Conservation (phyloP, 192 early-diverging fungal species). For the Ambispora gerdemannii region DNA sequence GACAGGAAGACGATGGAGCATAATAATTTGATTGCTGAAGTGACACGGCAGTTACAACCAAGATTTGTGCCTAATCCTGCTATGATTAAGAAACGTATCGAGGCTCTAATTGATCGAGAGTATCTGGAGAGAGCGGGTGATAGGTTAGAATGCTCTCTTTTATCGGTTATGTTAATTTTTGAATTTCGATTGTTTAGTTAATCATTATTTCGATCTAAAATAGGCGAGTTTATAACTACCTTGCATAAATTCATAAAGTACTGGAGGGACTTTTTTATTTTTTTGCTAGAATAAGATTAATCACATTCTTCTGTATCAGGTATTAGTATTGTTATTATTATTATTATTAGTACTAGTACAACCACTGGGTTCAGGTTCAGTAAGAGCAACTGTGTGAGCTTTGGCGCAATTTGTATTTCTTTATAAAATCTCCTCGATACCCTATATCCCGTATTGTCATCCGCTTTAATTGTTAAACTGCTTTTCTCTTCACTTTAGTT, state of each 20-base stretch:
- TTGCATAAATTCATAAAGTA: conserved; percentile 11
- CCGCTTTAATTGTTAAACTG: not conserved
- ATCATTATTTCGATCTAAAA: not conserved
- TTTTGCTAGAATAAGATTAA: not conserved
- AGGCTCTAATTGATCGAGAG: conserved; percentile 94
- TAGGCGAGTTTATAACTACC: conserved; percentile 30
- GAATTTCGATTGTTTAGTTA: not conserved
- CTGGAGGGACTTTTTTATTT: conserved; percentile 18
- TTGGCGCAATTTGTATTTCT: too few relatives aligned
- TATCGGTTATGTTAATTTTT: not conserved
- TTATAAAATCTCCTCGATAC: too few relatives aligned
- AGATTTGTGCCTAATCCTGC: conserved; percentile 80
- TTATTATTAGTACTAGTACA: too few relatives aligned
- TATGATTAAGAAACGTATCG: conserved; percentile 93
- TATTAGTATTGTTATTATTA: too few relatives aligned
- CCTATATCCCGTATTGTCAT: not conserved
- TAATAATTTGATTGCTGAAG: conserved; percentile 80
- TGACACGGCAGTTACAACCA: conserved; percentile 68
- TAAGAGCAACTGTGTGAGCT: too few relatives aligned
- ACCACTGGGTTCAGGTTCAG: too few relatives aligned
- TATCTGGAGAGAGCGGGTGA: conserved; percentile 80
- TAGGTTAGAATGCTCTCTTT: conserved; percentile 41
- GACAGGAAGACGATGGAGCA: conserved; percentile 83
- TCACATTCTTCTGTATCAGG: not conserved
- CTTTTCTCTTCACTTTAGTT: not conserved